Percentiles rank a stretch among this genome's conserved stretches.
These are phyloP conservation scores for Linaria vulgaris DNA, from an alignment of 257 asterid genomes.

Conservation along the genomic window DNA sequence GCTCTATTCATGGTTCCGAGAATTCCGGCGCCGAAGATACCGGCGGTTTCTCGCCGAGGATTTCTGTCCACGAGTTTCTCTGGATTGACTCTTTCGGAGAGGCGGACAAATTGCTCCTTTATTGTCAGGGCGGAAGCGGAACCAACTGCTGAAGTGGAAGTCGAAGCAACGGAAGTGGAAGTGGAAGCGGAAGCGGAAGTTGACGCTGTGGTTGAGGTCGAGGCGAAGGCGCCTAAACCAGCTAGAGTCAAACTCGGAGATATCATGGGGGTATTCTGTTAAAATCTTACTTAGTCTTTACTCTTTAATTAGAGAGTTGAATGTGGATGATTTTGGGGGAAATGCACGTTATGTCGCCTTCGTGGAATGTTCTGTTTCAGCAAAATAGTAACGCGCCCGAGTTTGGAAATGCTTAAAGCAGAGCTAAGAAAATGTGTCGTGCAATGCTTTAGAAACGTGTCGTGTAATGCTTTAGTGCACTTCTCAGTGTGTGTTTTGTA, in stretches of 20 bases:
- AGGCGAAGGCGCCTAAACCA: conserved; percentile 53
- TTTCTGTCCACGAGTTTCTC: conserved; percentile 29
- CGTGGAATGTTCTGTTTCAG: too few species aligned
- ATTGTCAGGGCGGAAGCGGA: conserved; percentile 71
- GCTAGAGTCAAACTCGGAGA: conserved; percentile 82
- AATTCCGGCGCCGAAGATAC: conserved; percentile 37
- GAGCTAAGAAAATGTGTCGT: too few species aligned
- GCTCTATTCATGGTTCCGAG: conserved; percentile 51
- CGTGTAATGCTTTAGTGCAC: too few species aligned
- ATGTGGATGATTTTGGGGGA: neutral
- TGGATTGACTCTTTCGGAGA: conserved; percentile 30
- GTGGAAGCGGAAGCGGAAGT: conserved; percentile 40
- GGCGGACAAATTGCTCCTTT: conserved; percentile 34
- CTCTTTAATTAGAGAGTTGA: conserved; percentile 2
- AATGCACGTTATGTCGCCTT: too few species aligned
- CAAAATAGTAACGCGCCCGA: too few species aligned
- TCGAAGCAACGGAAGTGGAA: conserved; percentile 37
- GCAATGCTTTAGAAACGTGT: too few species aligned
- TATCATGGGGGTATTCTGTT: conserved; percentile 77
- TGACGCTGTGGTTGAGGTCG: conserved; percentile 33
- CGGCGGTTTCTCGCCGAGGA: conserved; percentile 37
- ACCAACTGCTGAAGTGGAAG: conserved; percentile 38
- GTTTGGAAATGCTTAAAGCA: too few species aligned
- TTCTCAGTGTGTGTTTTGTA: too few species aligned
- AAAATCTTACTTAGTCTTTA: neutral